Evolutionary conservation across 2,329 filamentous ascomycete species (phyloP).

Genomic region (Talaromyces sp.): DNA sequence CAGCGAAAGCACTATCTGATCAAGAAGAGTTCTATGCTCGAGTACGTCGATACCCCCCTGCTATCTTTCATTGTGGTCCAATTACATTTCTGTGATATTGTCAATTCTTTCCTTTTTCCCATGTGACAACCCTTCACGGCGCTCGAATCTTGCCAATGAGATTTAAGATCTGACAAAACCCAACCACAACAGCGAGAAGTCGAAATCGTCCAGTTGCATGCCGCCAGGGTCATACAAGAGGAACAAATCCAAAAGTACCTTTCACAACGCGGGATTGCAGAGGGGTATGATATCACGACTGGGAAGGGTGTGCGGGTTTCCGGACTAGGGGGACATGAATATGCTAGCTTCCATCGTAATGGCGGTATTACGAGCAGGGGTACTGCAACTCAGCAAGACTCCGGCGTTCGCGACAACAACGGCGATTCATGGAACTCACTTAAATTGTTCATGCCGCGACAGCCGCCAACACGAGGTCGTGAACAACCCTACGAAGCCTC

Average conservation of each 20-base stretch:
- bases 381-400: not conserved
- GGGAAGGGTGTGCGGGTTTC: not conserved
- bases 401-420: not conserved
- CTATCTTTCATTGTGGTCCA: not conserved
- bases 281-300: not conserved
- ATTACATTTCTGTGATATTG: not conserved
- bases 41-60: not conserved
- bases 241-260: constrained; percentile 22
- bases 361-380: not conserved
- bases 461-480: not conserved
- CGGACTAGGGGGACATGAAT: not conserved
- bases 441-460: constrained; percentile 15
- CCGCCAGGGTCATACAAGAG: constrained; percentile 14
- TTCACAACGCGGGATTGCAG: constrained; percentile 11
- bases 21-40: not conserved
- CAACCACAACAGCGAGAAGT: constrained; percentile 8
- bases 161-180: constrained; percentile 18
- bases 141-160: not conserved
- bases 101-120: not conserved
- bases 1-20: not conserved
- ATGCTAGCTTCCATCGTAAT: not conserved
- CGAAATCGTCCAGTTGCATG: constrained; percentile 15
- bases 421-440: not conserved
- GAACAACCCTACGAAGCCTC: not conserved
- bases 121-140: not conserved